phyloP scores from a whole-genome alignment of 768 basidiomycete species.

The Galerina sulciceps region DNA sequence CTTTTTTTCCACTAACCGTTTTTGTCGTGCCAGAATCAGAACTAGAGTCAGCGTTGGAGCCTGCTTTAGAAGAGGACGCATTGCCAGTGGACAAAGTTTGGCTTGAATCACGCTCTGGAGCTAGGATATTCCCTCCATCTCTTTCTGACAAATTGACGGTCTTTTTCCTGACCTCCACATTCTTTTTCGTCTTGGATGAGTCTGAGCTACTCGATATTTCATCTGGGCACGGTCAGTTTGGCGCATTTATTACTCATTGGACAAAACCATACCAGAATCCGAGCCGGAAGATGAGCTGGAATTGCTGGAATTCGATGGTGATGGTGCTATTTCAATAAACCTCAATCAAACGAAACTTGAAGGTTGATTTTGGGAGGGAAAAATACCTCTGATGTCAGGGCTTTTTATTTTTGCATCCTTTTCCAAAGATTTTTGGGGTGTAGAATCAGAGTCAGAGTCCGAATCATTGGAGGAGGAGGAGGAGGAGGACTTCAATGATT shows the following conservation, averaged over 20 bases:
- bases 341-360: not conserved
- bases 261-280: conserved; percentile 28
- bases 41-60: conserved; percentile 28
- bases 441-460: not conserved
- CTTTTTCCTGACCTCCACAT: conserved; percentile 18
- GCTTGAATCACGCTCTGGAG: conserved; percentile 40
- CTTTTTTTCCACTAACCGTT: conserved; percentile 3
- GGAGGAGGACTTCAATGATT: conserved; percentile 21
- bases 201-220: conserved; percentile 41
- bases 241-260: not conserved
- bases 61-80: conserved; percentile 28
- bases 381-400: not conserved
- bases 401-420: not conserved
- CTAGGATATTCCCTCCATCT: conserved; percentile 4
- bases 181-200: conserved; percentile 18
- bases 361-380: not conserved
- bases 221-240: conserved; percentile 12
- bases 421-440: not conserved
- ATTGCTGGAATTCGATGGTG: conserved; percentile 2
- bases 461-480: conserved; percentile 23
- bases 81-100: conserved; percentile 32
- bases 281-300: conserved; percentile 25
- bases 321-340: not conserved
- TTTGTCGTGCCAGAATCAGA: conserved; percentile 9
- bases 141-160: conserved; percentile 8